Evolutionary conservation across 805 yeast species (phyloP).

Genomic region (Myxozyma neotropica): DNA sequence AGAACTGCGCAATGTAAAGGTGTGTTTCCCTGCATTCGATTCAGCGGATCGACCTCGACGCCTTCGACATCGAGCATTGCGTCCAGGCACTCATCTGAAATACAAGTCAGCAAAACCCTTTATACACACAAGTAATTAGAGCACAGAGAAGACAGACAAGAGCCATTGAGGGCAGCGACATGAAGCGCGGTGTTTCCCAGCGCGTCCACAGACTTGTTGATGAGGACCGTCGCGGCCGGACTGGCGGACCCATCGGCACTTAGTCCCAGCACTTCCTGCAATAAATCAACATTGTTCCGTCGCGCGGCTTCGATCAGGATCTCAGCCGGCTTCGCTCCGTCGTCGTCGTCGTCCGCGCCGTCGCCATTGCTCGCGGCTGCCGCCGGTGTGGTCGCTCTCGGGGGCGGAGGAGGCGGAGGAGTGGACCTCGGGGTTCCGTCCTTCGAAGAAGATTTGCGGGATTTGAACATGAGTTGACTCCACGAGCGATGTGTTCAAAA

Average conservation of each 20-base stretch:
- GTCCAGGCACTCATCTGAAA: constrained; percentile 78
- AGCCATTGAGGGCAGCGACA: constrained; percentile 77
- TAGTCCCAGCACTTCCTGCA: constrained; percentile 57
- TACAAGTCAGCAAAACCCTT: neutral
- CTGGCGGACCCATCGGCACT: constrained; percentile 40
- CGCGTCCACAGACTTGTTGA: constrained; percentile 74
- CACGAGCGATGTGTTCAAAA: constrained; percentile 3
- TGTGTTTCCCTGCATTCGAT: constrained; percentile 74
- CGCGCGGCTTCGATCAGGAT: constrained; percentile 86
- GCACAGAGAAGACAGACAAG: constrained; percentile 44
- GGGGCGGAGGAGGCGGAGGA: constrained; percentile 5
- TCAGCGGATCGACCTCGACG: constrained; percentile 82
- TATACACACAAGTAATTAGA: neutral
- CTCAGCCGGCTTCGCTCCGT: constrained; percentile 77
- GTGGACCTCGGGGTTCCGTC: neutral
- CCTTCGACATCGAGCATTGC: constrained; percentile 81
- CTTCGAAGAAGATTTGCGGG: constrained; percentile 2
- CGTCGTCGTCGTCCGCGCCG: constrained; percentile 31
- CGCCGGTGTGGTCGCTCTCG: constrained; percentile 3
- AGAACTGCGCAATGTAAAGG: constrained; percentile 86
- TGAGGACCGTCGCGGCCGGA: constrained; percentile 48
- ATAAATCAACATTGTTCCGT: constrained; percentile 79
- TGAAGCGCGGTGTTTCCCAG: constrained; percentile 82
- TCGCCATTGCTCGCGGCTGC: neutral
- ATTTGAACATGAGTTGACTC: constrained; percentile 7